Conservation (phyloP, 116 monocot species). For the Dioscorea cayenensis region DNA sequence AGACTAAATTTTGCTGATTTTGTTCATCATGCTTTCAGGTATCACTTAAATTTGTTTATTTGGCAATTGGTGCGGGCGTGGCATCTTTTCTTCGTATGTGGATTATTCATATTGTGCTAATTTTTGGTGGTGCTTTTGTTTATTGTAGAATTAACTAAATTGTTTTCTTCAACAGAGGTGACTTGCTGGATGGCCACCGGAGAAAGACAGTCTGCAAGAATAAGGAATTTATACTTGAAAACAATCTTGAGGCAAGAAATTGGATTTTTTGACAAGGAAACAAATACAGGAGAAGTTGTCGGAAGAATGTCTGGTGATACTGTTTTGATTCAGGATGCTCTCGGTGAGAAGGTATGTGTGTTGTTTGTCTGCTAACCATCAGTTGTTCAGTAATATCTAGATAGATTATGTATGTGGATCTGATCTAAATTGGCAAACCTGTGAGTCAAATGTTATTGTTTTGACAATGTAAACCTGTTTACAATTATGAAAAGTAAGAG, state of each 20-base stretch:
- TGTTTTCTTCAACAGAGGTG: constrained; percentile 31
- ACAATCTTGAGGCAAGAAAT: constrained; percentile 71
- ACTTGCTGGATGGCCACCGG: constrained; percentile 66
- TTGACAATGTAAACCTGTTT: too few relatives aligned
- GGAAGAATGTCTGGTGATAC: constrained; percentile 85
- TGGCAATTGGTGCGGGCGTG: constrained; percentile 30
- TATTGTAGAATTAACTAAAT: neutral
- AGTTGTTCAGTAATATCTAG: too few relatives aligned
- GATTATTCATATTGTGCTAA: neutral
- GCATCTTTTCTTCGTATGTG: constrained; percentile 47
- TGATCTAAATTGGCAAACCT: too few relatives aligned
- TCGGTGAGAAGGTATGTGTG: constrained; percentile 69
- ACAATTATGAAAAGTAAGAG: too few relatives aligned
- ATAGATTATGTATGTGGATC: too few relatives aligned
- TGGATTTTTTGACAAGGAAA: constrained; percentile 77
- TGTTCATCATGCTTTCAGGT: constrained; percentile 19
- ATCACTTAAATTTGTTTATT: constrained; percentile 34
- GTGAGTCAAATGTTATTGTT: too few relatives aligned
- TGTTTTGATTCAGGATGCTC: constrained; percentile 75
- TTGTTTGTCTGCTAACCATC: too few relatives aligned
- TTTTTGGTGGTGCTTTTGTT: neutral
- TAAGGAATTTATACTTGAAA: constrained; percentile 58
- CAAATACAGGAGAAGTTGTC: constrained; percentile 63
- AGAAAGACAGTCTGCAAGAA: constrained; percentile 56
- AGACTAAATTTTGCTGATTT: neutral